phyloP scores from a whole-genome alignment of 2,329 filamentous ascomycete species.

The Fusarium sp. region DNA sequence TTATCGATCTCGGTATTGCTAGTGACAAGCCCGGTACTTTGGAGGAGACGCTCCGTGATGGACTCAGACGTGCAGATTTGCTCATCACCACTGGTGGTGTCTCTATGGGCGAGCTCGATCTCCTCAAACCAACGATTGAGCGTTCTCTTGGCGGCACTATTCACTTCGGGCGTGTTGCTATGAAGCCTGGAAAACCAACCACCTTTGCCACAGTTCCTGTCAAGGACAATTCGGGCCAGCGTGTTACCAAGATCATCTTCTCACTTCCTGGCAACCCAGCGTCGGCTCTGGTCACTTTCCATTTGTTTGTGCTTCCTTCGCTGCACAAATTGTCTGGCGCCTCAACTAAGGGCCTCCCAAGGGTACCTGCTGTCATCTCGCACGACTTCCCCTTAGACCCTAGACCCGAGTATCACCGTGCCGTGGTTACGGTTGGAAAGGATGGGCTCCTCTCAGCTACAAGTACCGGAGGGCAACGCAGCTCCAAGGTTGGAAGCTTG shows the following conservation, averaged over 20 bases:
- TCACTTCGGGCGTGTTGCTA: constrained; percentile 93
- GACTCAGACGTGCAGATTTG: constrained; percentile 79
- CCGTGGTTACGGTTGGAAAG: constrained; percentile 71
- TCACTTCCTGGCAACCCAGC: constrained; percentile 94
- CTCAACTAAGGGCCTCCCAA: constrained; percentile 74
- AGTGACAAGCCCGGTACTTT: constrained; percentile 78
- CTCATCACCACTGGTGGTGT: constrained; percentile 94
- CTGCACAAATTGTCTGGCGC: constrained; percentile 82
- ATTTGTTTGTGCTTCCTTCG: constrained; percentile 91
- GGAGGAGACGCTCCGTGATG: constrained; percentile 80
- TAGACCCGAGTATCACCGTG: constrained; percentile 94
- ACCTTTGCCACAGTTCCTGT: constrained; percentile 91
- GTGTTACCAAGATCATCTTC: constrained; percentile 80
- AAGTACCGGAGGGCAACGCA: constrained; percentile 91
- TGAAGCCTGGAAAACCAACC: constrained; percentile 98
- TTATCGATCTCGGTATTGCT: constrained; percentile 87
- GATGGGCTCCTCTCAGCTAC: constrained; percentile 78
- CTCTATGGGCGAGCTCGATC: constrained; percentile 96
- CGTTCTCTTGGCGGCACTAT: constrained; percentile 89
- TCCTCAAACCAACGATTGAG: constrained; percentile 96
- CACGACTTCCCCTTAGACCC: constrained; percentile 81
- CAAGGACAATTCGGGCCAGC: constrained; percentile 68
- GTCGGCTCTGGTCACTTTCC: constrained; percentile 90
- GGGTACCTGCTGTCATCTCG: constrained; percentile 75
- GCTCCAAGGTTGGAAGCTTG: constrained; percentile 88